Percentiles rank a stretch among this genome's conserved stretches.
phyloP scores from a whole-genome alignment of 345 rosid genomes.

The Citropsis articulata region DNA sequence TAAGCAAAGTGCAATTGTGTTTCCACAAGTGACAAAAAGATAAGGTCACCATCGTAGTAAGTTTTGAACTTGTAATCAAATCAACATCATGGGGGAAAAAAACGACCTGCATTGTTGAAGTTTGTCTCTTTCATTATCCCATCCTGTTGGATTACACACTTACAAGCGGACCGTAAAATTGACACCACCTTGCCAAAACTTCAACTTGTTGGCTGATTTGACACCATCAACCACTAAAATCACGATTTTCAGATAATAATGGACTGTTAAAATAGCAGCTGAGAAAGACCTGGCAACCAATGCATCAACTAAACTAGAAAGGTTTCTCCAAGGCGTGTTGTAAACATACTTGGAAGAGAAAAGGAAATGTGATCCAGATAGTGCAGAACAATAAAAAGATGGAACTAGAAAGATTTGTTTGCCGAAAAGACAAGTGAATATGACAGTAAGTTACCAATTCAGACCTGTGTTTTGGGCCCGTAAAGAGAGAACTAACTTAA shows the following conservation, averaged over 20 bases:
- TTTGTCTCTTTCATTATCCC: conserved; percentile 12
- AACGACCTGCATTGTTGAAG: not conserved
- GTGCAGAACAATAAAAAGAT: not conserved
- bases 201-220: not conserved
- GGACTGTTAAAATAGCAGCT: not conserved
- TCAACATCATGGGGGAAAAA: not conserved
- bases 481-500: not conserved
- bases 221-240: not conserved
- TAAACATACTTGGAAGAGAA: not conserved
- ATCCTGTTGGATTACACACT: not conserved
- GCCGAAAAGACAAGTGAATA: not conserved
- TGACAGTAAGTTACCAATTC: not conserved
- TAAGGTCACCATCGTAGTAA: not conserved
- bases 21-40: not conserved
- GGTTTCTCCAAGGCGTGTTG: not conserved
- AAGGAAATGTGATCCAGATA: not conserved
- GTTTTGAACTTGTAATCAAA: not conserved
- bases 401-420: not conserved
- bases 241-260: conserved; percentile 7
- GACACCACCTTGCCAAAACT: not conserved
- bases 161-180: not conserved
- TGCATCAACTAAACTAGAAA: not conserved
- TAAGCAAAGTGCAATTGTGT: not conserved
- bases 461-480: not conserved
- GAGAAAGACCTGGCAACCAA: conserved; percentile 22